phyloP scores from a whole-genome alignment of 2,329 filamentous ascomycete species.

The Rhynchosporium agropyri region DNA sequence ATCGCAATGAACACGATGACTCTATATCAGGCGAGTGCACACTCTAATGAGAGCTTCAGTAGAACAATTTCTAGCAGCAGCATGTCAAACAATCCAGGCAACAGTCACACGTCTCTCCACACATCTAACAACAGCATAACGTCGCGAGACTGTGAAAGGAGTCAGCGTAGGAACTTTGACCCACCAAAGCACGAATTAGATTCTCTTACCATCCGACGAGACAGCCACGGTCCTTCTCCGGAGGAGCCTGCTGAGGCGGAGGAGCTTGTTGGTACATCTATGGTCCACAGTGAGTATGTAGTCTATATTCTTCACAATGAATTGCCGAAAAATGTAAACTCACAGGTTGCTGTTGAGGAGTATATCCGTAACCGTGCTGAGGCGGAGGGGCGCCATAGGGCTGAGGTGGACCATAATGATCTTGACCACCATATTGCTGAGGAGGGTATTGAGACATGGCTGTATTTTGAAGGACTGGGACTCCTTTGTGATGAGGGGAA shows the following conservation, averaged over 20 bases:
- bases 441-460: conserved; percentile 20
- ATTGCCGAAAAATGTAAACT: neutral
- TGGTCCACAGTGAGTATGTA: no score
- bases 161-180: neutral
- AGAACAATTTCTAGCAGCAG: neutral
- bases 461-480: neutral
- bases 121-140: conserved; percentile 22
- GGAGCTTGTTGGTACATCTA: conserved; percentile 20
- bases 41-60: neutral
- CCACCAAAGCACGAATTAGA: neutral
- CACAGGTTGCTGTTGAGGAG: conserved; percentile 18
- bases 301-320: neutral
- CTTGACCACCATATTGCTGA: conserved; percentile 13
- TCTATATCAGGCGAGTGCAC: neutral
- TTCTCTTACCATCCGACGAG: conserved; percentile 10
- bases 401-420: conserved; percentile 12
- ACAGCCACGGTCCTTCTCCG: conserved; percentile 18
- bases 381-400: conserved; percentile 16
- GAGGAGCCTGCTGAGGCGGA: conserved; percentile 15
- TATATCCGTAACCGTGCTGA: conserved; percentile 19
- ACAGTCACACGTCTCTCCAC: conserved; percentile 21
- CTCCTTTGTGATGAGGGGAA: neutral
- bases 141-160: conserved; percentile 13
- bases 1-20: neutral
- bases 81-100: conserved; percentile 20